Evolutionary conservation across 306 rosid species (phyloP).

Genomic region (Castanospermum australe): DNA sequence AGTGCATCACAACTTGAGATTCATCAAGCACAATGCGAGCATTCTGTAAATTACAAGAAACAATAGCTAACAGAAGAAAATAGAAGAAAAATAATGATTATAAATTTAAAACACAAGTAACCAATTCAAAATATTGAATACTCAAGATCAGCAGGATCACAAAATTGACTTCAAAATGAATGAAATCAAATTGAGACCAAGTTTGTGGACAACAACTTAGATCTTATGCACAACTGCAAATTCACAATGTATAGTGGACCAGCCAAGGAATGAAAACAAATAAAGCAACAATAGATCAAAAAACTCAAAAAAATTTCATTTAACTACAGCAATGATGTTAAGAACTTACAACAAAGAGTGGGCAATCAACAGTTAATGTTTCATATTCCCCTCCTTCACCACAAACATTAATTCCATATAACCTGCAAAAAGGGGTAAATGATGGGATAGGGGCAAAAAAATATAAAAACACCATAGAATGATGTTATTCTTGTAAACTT

Average conservation of each 20-base stretch:
- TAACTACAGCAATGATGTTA: not conserved
- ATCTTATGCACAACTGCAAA: slow-evolving; percentile 1
- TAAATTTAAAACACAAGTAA: not conserved
- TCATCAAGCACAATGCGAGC: slow-evolving; percentile 80
- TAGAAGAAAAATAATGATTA: not conserved
- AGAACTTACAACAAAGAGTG: slow-evolving; percentile 79
- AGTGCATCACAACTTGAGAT: slow-evolving; percentile 79
- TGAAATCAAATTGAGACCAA: not conserved
- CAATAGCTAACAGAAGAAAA: slow-evolving; percentile 21
- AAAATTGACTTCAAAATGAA: slow-evolving; percentile 20
- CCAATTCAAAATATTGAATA: slow-evolving; percentile 11
- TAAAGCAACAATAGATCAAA: slow-evolving; percentile 8
- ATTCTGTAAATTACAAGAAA: slow-evolving; percentile 52
- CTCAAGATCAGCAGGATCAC: not conserved
- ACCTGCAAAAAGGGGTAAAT: slow-evolving; percentile 43
- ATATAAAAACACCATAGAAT: not conserved
- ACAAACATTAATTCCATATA: slow-evolving; percentile 87
- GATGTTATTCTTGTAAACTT: not conserved
- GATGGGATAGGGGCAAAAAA: slow-evolving; percentile 7
- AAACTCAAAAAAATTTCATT: not conserved
- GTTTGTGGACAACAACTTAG: not conserved
- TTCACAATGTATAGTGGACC: not conserved
- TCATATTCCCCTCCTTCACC: slow-evolving; percentile 99
- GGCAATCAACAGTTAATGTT: slow-evolving; percentile 92
- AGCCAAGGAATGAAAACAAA: not conserved